These are phyloP conservation scores for Smallanthus sonchifolius DNA, from an alignment of 129 eudicot species.

Conservation along the genomic window DNA sequence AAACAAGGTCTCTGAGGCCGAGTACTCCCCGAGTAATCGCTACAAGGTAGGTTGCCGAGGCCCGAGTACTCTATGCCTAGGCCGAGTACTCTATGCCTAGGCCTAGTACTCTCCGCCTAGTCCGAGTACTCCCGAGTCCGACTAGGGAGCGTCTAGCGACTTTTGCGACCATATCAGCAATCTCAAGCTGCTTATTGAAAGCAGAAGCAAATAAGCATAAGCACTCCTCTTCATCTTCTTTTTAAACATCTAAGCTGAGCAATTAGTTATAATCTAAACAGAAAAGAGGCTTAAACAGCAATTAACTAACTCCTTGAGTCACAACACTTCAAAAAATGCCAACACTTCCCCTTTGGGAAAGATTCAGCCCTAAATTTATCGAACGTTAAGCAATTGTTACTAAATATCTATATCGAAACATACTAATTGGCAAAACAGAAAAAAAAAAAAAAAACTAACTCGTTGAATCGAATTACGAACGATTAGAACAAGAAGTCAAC, in stretches of 20 bases:
- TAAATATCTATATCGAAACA: background rate
- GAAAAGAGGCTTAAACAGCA: slow-evolving; percentile 2
- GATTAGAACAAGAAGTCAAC: background rate
- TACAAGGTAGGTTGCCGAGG: too few relatives aligned
- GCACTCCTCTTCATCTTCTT: background rate
- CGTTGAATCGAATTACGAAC: slow-evolving; percentile 3
- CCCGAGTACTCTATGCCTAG: too few relatives aligned
- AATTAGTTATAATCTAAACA: background rate
- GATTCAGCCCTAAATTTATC: slow-evolving; percentile 2
- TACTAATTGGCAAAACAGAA: background rate
- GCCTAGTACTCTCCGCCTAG: too few relatives aligned
- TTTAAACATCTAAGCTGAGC: background rate
- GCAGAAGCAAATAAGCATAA: background rate
- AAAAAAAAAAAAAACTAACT: background rate
- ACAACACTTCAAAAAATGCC: background rate
- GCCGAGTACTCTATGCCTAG: too few relatives aligned
- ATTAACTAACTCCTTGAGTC: background rate
- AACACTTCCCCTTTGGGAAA: background rate
- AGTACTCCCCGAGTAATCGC: too few relatives aligned
- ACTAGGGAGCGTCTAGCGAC: too few relatives aligned
- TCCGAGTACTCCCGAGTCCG: too few relatives aligned
- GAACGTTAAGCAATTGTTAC: slow-evolving; percentile 5
- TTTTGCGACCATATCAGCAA: too few relatives aligned
- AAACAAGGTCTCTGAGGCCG: too few relatives aligned
- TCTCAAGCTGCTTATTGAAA: background rate